Base-by-base conservation (phyloP, 2,329 filamentous ascomycete genomes). In the Sphaceloma murrayae region DNA sequence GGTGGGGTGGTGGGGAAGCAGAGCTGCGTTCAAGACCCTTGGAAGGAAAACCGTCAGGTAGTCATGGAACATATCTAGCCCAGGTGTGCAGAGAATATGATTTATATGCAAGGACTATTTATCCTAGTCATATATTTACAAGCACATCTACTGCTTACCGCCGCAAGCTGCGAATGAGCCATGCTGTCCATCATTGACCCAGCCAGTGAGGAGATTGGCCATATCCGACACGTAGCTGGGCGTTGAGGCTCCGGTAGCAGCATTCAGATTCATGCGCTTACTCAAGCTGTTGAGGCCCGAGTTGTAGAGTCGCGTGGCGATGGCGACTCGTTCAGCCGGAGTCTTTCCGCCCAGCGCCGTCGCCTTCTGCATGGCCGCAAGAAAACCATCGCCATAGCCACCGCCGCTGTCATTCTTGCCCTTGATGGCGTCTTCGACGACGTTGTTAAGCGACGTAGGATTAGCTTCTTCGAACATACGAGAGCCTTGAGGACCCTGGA, bases 221-320 rank as follows among this genome's bases (percentile, higher is more conserved):
- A 40, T 40, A 14, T 40, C 36, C 9, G 36, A 40, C 8, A 40
- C 36, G 36, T 40, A 40, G 16, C 36, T 40, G 14, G 36, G 36
- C 13, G 36, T 40, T 5, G 36, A 40, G 8, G 11, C 24, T 6
- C 22, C 36, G 13, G 22, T 40, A 4, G 26, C 36, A 11, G 10
- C 24, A 11, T 40, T 40, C 3, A 40, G 36, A 16, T 40, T 30
- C 16, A 40, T 27, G 14, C 19, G 24, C 14, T 30, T 40, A 9
- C 26, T 40, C 6, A 40, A 22, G 19, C 26, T 22, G 13, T 40
- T 40, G 7, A 40, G 24, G 19, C 36, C 36, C 17, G 36, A 40
- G 17, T 40, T 40, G 24, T 40, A 40, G 13, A 40, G 36, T 14
- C 36, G 27, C 14, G 36, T 40, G n/a, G 36, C 36, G 22, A 40